phyloP scores from a whole-genome alignment of 441 rosid genomes.

The Syzygium syzygioides region DNA sequence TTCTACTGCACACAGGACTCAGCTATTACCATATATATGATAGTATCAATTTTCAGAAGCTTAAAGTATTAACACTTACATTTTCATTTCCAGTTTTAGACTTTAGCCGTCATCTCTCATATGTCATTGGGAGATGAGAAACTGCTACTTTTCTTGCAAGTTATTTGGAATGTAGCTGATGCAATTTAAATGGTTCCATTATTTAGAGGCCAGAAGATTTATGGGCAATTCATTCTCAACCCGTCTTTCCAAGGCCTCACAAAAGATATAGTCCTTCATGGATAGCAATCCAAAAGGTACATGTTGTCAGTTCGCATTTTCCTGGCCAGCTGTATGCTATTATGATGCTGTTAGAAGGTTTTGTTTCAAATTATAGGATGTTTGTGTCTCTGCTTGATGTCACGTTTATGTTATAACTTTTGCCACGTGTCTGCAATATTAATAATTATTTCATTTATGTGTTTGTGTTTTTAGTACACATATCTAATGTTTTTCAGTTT shows the following conservation, averaged over 20 bases:
- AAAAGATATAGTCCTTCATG: constrained; percentile 61
- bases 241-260: constrained; percentile 86
- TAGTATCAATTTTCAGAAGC: background rate
- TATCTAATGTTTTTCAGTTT: background rate
- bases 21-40: background rate
- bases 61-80: background rate
- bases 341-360: background rate
- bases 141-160: background rate
- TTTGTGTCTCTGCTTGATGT: background rate
- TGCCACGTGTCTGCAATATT: background rate
- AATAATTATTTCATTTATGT: background rate
- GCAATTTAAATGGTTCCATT: constrained; percentile 12
- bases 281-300: constrained; percentile 83
- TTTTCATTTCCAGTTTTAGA: background rate
- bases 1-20: background rate
- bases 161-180: constrained; percentile 3
- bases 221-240: constrained; percentile 83
- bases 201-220: constrained; percentile 90
- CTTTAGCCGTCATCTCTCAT: background rate
- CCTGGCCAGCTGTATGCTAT: background rate
- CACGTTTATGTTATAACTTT: background rate
- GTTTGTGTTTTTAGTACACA: background rate
- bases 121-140: background rate
- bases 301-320: background rate
- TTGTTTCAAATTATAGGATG: background rate